Evolutionary conservation across 140 eudicot species (phyloP).

Genomic region (Eryngium alpinum): DNA sequence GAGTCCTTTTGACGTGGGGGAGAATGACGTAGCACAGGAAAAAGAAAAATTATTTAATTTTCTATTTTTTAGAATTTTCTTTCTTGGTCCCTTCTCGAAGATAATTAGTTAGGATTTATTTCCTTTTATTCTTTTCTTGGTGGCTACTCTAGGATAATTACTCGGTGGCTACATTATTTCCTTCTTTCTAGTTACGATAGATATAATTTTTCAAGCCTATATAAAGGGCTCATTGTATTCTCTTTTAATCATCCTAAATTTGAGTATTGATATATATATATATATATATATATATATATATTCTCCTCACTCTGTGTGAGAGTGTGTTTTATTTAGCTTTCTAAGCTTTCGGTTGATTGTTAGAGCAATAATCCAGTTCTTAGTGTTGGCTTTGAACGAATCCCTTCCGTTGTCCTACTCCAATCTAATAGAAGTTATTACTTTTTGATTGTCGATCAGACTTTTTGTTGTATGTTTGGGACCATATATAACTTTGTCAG

Average conservation of each 20-base stretch:
- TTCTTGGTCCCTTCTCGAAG: neutral
- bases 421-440: too few relatives aligned
- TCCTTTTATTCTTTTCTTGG: neutral
- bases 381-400: neutral
- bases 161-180: too few relatives aligned
- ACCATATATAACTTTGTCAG: too few relatives aligned
- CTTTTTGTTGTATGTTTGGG: too few relatives aligned
- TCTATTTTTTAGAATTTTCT: too few relatives aligned
- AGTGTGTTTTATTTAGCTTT: neutral
- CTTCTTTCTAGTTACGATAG: neutral
- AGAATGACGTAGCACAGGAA: neutral
- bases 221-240: neutral
- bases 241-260: neutral
- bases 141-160: neutral
- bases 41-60: too few relatives aligned
- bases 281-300: too few relatives aligned
- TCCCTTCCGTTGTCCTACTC: neutral
- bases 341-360: neutral
- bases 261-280: neutral
- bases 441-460: too few relatives aligned
- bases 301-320: neutral
- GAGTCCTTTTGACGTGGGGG: too few relatives aligned
- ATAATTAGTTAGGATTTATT: neutral
- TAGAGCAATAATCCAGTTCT: neutral
- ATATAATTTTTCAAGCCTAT: neutral